Percentiles rank a stretch among this genome's conserved stretches.
These are phyloP conservation scores for Micromonas commoda DNA, from an alignment of 139 green algal species.

Conservation along the genomic window DNA sequence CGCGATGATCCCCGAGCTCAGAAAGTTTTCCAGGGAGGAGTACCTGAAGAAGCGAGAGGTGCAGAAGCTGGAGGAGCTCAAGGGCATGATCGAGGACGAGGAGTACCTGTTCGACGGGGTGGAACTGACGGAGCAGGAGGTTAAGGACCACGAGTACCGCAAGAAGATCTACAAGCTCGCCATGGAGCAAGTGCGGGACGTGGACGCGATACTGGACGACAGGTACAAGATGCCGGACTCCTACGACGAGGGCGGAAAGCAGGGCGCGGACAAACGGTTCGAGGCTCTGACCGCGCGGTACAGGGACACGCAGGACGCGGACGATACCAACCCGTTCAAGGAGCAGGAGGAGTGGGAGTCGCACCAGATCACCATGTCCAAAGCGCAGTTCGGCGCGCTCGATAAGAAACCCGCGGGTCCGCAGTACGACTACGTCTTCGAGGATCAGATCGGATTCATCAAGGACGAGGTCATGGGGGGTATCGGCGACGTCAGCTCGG, in stretches of 20 bases:
- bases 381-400: slow-evolving; percentile 39
- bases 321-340: slow-evolving; percentile 32
- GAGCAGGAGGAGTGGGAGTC: slow-evolving; percentile 90
- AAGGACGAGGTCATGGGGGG: slow-evolving; percentile 51
- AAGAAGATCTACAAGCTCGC: slow-evolving; percentile 64
- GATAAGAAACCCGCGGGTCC: slow-evolving; percentile 29
- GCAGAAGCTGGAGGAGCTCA: slow-evolving; percentile 74
- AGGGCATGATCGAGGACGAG: slow-evolving; percentile 75
- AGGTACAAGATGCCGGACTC: slow-evolving; percentile 78
- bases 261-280: slow-evolving; percentile 48
- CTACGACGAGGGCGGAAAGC: slow-evolving; percentile 63
- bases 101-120: slow-evolving; percentile 56
- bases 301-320: slow-evolving; percentile 48
- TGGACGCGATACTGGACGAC: slow-evolving; percentile 43
- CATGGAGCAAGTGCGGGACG: slow-evolving; percentile 48
- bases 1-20: slow-evolving; percentile 37
- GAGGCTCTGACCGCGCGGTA: slow-evolving; percentile 64
- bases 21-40: slow-evolving; percentile 83
- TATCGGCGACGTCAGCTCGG: slow-evolving; percentile 12
- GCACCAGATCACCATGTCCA: slow-evolving; percentile 72
- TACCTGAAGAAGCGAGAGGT: slow-evolving; percentile 91
- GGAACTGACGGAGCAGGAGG: slow-evolving; percentile 75
- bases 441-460: slow-evolving; percentile 96
- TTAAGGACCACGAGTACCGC: slow-evolving; percentile 76
- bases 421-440: slow-evolving; percentile 85